phyloP scores from a whole-genome alignment of 768 basidiomycete species.

The Lentinula lateritia region DNA sequence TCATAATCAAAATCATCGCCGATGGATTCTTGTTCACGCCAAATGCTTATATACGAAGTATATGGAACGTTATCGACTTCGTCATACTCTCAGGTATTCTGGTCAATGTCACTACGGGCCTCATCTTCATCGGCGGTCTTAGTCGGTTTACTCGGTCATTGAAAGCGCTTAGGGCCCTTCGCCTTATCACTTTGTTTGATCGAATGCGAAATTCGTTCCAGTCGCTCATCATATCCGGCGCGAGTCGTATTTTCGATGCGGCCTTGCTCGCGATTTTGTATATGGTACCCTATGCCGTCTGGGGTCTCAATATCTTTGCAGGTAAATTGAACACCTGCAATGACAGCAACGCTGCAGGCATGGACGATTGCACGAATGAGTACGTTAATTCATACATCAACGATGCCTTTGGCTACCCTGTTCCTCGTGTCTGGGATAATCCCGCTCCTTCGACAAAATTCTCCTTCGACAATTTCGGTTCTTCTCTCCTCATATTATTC shows the following conservation, averaged over 20 bases:
- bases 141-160: slow-evolving; percentile 79
- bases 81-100: slow-evolving; percentile 75
- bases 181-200: slow-evolving; percentile 85
- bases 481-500: slow-evolving; percentile 85
- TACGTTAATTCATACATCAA: slow-evolving; percentile 61
- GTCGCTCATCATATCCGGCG: slow-evolving; percentile 82
- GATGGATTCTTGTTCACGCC: slow-evolving; percentile 91
- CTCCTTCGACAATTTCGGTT: slow-evolving; percentile 83
- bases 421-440: slow-evolving; percentile 86
- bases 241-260: slow-evolving; percentile 80
- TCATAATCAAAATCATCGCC: slow-evolving; percentile 84
- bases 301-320: slow-evolving; percentile 91
- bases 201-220: slow-evolving; percentile 85
- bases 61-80: slow-evolving; percentile 92
- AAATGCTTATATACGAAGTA: slow-evolving; percentile 84
- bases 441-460: slow-evolving; percentile 80
- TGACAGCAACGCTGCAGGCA: slow-evolving; percentile 50
- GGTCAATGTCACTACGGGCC: slow-evolving; percentile 64
- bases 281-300: slow-evolving; percentile 89
- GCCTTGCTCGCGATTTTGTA: slow-evolving; percentile 85
- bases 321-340: slow-evolving; percentile 85
- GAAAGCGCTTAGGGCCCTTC: slow-evolving; percentile 83
- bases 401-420: slow-evolving; percentile 58
- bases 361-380: slow-evolving; percentile 69
- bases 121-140: slow-evolving; percentile 74